Evolutionary conservation across 75 land plant genomes (phyloP), one percentile per base, ranked within the genome.

Genomic region (Pseudotsuga menziesii): DNA sequence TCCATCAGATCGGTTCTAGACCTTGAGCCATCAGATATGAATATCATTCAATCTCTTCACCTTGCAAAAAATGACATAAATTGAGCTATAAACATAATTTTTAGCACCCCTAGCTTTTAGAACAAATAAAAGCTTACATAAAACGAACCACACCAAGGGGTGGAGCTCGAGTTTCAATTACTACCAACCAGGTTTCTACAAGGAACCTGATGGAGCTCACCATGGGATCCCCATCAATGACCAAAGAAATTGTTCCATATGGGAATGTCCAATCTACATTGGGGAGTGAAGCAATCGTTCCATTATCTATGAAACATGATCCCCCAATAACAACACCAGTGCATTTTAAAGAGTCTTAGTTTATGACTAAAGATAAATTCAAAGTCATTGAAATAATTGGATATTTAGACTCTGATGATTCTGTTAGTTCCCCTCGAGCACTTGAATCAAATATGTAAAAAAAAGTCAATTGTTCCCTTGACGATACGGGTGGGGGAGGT

Each of bases 31-130:
- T 85, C 91, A 55, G 92, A 93, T 2, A 93, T 93, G 97, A 94
- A 96, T 75, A 78, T 96, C 23, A 87, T 93, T 62, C 87, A 93
- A 13, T 91, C 98, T 44, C 91, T 96, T 16, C 94, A 96, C 79
- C 76, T 93, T 85, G 87, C 97, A 73, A 90, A 92, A 56, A 85
- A 90, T 78, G 97, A 96, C 76, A 69, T 84, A 61, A 80, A 85
- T 25, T 83, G 87, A 52, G 98, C 98, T 39, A 84, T 93, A 58
- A 93, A 96, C 79, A 90, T 96, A 44, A 81, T 93, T 55, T 85
- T 91, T 80, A 97, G 93, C 74, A 83, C 94, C 17, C 94, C 94
- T 8, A 82, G 75, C 4, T 73, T 77, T 32, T 70, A 64, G 55
- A 63, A 56, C n/a, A 70, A 3, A 5, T 61, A 78, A 17, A 19